A percentile compares a stretch with the other conserved stretches of the same genome.
Evolutionary conservation across 2,329 filamentous ascomycete genomes (phyloP).

Genomic region (Neonectria punicea): DNA sequence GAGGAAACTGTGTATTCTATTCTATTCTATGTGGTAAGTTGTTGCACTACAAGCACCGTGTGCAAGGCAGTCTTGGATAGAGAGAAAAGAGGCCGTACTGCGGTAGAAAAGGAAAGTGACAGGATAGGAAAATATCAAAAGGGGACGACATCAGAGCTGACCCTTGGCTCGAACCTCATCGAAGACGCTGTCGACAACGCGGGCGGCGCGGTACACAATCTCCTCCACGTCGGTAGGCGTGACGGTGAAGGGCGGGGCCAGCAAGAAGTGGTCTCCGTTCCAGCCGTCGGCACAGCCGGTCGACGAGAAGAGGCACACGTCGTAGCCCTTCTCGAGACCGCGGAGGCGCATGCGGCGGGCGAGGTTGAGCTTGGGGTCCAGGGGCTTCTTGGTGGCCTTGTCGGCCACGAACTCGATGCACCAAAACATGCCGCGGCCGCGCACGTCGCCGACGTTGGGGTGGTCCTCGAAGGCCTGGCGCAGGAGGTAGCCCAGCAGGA

Average conservation of each 20-base stretch:
- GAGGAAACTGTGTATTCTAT: background rate
- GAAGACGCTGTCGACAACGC: constrained; percentile 7
- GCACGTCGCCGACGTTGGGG: constrained; percentile 34
- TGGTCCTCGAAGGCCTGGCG: constrained; percentile 20
- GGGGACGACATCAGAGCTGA: background rate
- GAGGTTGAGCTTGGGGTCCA: constrained; percentile 9
- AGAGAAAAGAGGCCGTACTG: background rate
- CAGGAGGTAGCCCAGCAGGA: background rate
- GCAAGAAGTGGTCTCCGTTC: constrained; percentile 8
- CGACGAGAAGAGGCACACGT: constrained; percentile 8
- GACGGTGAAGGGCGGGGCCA: constrained; percentile 7
- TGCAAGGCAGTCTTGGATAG: background rate
- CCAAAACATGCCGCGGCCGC: constrained; percentile 36
- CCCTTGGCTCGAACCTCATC: constrained; percentile 1
- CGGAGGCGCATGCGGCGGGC: constrained; percentile 7
- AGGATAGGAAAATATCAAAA: too few species aligned
- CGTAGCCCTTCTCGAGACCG: constrained; percentile 8
- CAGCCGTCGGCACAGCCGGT: constrained; percentile 6
- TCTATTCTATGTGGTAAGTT: background rate
- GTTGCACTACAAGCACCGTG: background rate
- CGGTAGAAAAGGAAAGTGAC: background rate
- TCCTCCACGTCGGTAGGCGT: constrained; percentile 3
- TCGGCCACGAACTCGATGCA: constrained; percentile 3
- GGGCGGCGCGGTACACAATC: constrained; percentile 9
- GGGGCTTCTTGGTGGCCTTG: constrained; percentile 8